Base-by-base conservation (phyloP, 345 rosid genomes). In the Sisymbrium altissimum region DNA sequence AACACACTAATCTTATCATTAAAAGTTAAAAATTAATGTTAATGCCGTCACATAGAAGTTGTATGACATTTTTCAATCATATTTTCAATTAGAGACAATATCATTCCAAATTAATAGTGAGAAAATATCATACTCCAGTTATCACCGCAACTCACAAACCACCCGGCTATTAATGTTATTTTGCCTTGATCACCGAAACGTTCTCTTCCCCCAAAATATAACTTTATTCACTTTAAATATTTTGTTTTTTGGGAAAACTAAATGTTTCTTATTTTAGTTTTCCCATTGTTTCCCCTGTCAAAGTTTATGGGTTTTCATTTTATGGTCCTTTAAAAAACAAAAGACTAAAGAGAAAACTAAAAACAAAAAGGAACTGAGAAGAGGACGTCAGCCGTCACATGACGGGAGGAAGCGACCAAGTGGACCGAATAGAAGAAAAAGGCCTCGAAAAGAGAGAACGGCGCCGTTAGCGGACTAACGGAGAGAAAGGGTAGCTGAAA, bases 321-420 rank as follows among this genome's bases (percentile, higher is more conserved):
- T 17, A 46, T 64, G 17, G 25, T 32, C 29, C 7, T 45, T 0
- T 4, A 30, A 40, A 29, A 23, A 15, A 15, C 2, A 68, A 54
- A 21, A 23, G 25, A 9, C 9, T 10, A 54, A 32, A 13, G 5
- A 50, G 6, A 49, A 69, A 7, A 13, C 0, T 4, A 9, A 5
- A 32, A 59, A 21, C 14, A 12, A 11, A 25, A 14, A 9, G 54
- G 3, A 43, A 61, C 52, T 18, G 50, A 73, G 77, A 45, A 33
- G 56, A 55, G 17, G 71, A 73, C 66, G 78, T 65, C 52, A 73
- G 71, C 45, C 66, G 71, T 55, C 59, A 65, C 25, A 73, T 73
- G 78, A 73, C 71, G 66, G 71, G 32, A 73, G 30, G 64, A 64
- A 64, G 54, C 40, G 62, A 72, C 54, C 62, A 72, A 65, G 72